Base-by-base conservation (phyloP, 257 asterid species). In the Solanum medicagineum region DNA sequence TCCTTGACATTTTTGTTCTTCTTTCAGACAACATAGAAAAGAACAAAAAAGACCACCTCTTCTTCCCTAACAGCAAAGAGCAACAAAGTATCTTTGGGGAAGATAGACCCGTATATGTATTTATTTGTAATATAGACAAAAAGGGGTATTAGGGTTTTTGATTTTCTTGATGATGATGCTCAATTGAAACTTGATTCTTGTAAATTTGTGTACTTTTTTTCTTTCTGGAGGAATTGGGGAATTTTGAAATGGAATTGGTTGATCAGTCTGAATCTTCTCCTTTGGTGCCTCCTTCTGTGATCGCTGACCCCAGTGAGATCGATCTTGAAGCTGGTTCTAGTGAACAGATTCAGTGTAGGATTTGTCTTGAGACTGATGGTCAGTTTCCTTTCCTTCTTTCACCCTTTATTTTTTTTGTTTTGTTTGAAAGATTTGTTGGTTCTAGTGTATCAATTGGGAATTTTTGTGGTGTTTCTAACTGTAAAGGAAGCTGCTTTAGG, bases 341-440 rank as follows among this genome's bases (percentile, higher is more conserved):
- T n/a, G 99, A 96, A 84, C 99, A 96, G 90, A 95, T 95, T 88
- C 99, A 96, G 51, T 96, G 99, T 92, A 97, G 99, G 82, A 96
- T 96, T 92, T 96, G 99, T 91, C 98, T 96, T 68, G 99, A 96
- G 88, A 88, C 92, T 73, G 99, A 96, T 86, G 99, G 99, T 95
- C 86, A 8, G 17, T 49, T 63, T 81, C 69, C 36, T 12, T 57
- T 24, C 11, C 83, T 45, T 10, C 8, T 6, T 83, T 85, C 5
- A 29, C 42, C 14, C 74, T 59, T 32, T 13, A 36, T 54, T 68
- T 55, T 59, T 47, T 3, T 26, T 12, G 11, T 59, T 45, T 49
- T 40, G 20, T 20, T 40, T 45, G 45, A 53, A 63, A 45, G 63
- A 42, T 82, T 10, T 22, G 62, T 69, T 63, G 60, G 22, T 63